Evolutionary conservation across 768 basidiomycete genomes (phyloP).

Genomic region (Xerocomellus dryophilus): DNA sequence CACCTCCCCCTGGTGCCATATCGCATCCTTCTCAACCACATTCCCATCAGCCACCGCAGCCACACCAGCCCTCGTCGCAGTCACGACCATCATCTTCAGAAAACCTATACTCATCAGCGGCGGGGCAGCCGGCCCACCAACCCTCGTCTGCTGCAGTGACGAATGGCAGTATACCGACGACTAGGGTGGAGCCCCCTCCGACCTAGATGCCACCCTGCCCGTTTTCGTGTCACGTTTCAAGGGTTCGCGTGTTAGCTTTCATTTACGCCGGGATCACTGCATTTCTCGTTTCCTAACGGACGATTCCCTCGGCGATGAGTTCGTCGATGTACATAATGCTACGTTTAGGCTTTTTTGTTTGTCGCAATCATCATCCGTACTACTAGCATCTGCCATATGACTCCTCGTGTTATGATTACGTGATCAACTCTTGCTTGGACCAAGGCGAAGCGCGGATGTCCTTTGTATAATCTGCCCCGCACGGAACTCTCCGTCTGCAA

Average conservation of each 20-base stretch:
- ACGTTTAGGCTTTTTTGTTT: slow-evolving; percentile 6
- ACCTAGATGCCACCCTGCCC: slow-evolving; percentile 23
- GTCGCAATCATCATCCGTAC: slow-evolving; percentile 4
- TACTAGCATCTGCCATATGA: too few species aligned
- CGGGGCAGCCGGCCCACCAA: slow-evolving; percentile 32
- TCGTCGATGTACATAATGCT: slow-evolving; percentile 32
- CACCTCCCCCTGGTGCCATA: slow-evolving; percentile 44
- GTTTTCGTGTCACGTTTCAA: slow-evolving; percentile 7
- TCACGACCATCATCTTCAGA: slow-evolving; percentile 65
- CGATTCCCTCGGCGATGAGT: slow-evolving; percentile 18
- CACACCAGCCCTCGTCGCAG: slow-evolving; percentile 34
- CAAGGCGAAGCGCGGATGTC: slow-evolving; percentile 6
- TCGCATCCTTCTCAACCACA: slow-evolving; percentile 39
- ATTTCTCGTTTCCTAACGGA: slow-evolving; percentile 27
- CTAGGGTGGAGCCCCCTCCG: slow-evolving; percentile 44
- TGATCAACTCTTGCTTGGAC: slow-evolving; percentile 17
- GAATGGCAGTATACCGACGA: slow-evolving; percentile 39
- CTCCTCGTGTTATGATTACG: slow-evolving; percentile 20
- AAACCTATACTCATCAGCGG: slow-evolving; percentile 48
- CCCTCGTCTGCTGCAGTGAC: slow-evolving; percentile 33
- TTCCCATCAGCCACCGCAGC: slow-evolving; percentile 31
- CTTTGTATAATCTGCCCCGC: not conserved
- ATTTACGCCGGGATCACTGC: slow-evolving; percentile 22
- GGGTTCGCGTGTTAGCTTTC: slow-evolving; percentile 19
- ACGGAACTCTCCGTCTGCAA: not conserved